Evolutionary conservation across 1,284 basidiomycete species (phyloP).

Genomic region (Acaromyces ingoldii): DNA sequence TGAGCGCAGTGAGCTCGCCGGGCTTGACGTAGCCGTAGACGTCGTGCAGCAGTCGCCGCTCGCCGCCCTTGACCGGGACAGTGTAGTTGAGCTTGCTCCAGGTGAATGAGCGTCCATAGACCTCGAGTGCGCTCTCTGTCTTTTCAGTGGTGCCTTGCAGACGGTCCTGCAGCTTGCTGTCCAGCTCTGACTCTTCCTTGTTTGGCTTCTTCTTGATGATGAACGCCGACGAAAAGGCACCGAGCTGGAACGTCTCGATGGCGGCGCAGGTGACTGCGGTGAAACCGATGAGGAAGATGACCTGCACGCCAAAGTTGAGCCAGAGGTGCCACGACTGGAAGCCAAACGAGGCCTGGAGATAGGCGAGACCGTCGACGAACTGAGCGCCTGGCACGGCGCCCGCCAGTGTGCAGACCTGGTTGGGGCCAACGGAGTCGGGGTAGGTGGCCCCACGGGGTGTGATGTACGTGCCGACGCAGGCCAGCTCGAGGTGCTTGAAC

Average conservation of each 20-base stretch:
- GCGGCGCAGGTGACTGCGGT: slow-evolving; percentile 32
- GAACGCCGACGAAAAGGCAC: slow-evolving; percentile 35
- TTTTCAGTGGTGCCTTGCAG: slow-evolving; percentile 13
- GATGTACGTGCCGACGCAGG: slow-evolving; percentile 24
- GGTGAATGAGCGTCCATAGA: slow-evolving; percentile 47
- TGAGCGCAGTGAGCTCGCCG: slow-evolving; percentile 65
- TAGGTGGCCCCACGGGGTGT: slow-evolving; percentile 22
- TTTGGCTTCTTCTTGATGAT: slow-evolving; percentile 40
- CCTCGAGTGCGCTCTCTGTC: slow-evolving; percentile 27
- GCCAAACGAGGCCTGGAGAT: slow-evolving; percentile 61
- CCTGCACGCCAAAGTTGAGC: slow-evolving; percentile 50
- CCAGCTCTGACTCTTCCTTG: slow-evolving; percentile 28
- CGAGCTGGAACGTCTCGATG: slow-evolving; percentile 30
- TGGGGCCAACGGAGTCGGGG: slow-evolving; percentile 23
- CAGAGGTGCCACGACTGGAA: slow-evolving; percentile 59
- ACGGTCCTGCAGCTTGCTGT: slow-evolving; percentile 26
- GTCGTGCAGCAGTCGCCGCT: slow-evolving; percentile 66
- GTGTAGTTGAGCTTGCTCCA: slow-evolving; percentile 55
- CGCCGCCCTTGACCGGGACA: slow-evolving; percentile 58
- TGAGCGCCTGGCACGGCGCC: slow-evolving; percentile 53
- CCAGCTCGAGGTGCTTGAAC: slow-evolving; percentile 47
- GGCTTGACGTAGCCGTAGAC: slow-evolving; percentile 78
- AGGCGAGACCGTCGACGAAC: slow-evolving; percentile 55
- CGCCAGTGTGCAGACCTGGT: slow-evolving; percentile 53
- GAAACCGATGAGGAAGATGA: slow-evolving; percentile 33